Evolutionary conservation across 2,329 filamentous ascomycete species (phyloP), one percentile per base, ranked within the genome.

Genomic region (Exophiala lecanii-corni): DNA sequence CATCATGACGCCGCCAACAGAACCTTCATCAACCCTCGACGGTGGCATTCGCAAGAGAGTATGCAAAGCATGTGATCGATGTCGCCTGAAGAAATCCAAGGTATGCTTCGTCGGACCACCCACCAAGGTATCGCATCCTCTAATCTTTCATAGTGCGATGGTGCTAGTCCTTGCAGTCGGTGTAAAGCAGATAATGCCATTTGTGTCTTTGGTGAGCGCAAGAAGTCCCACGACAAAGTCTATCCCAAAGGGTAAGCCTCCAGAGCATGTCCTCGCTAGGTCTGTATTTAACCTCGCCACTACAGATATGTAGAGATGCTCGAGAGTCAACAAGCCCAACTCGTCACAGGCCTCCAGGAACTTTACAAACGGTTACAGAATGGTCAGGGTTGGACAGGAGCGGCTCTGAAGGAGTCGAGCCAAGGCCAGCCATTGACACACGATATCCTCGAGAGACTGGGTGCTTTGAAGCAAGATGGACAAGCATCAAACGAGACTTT

Each of bases 41-140:
- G 50, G 50, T 26, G 47, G 50, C 12, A 52, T 71, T 45, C 62
- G 78, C 54, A 82, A 82, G 64, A 70, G 79, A 57, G 79, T 82
- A 28, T 79, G 79, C 61, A 82, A 82, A 64, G 79, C 79, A 17
- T 82, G 79, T 62, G 79, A 82, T 62, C 71, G 79, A 46, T 82
- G 79, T 65, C 70, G 79, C 36, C 55, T 81, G 45, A 82, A 82
- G 64, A 82, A 82, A 59, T 81, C 78, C 59, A 82, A 82, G 69
- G 75, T 76, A 65, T 47, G 62, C 55, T n/a, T 46, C 36, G 16
- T 10, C n/a, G n/a, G n/a, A n/a, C n/a, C n/a, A 25, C 21, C 25
- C 23, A 19, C 13, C 20, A 18, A 15, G n/a, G n/a, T n/a, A n/a
- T n/a, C n/a, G n/a, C n/a, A n/a, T n/a, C n/a, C n/a, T n/a, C n/a